These are phyloP conservation scores for Raffaelea arxii DNA, from an alignment of 2,329 filamentous ascomycete species.

Conservation along the genomic window DNA sequence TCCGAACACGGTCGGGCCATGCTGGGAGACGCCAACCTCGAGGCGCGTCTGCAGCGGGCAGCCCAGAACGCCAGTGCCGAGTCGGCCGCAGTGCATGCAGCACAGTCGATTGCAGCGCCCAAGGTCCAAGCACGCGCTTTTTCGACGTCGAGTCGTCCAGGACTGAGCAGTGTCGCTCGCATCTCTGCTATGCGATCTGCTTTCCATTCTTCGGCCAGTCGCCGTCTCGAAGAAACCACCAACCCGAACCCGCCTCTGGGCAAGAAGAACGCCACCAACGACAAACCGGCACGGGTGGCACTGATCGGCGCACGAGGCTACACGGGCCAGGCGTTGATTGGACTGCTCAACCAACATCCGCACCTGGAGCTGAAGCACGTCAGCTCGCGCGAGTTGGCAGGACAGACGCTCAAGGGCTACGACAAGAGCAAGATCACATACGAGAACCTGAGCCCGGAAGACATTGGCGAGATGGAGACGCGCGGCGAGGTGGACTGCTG, in stretches of 20 bases:
- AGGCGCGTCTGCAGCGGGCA: slow-evolving; percentile 72
- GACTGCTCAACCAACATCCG: slow-evolving; percentile 77
- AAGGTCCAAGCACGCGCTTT: slow-evolving; percentile 57
- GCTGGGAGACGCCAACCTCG: slow-evolving; percentile 82
- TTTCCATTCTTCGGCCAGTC: slow-evolving; percentile 18
- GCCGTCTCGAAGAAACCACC: slow-evolving; percentile 53
- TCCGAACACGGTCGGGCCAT: slow-evolving; percentile 72
- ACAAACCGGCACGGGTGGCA: slow-evolving; percentile 67
- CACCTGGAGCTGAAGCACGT: slow-evolving; percentile 85
- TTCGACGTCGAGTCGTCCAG: slow-evolving; percentile 45
- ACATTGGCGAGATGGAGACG: slow-evolving; percentile 75
- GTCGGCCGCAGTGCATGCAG: slow-evolving; percentile 3
- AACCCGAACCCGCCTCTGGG: slow-evolving; percentile 88
- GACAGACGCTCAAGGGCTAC: slow-evolving; percentile 81
- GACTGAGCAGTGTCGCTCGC: slow-evolving; percentile 6
- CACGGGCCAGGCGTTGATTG: slow-evolving; percentile 84
- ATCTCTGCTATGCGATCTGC: slow-evolving; percentile 6
- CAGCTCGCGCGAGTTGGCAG: slow-evolving; percentile 83
- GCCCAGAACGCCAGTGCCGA: slow-evolving; percentile 26
- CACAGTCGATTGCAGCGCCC: slow-evolving; percentile 1
- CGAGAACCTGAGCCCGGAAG: slow-evolving; percentile 79
- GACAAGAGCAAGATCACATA: slow-evolving; percentile 86
- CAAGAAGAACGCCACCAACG: slow-evolving; percentile 78
- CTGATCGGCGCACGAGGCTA: slow-evolving; percentile 90
- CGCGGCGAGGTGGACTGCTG: slow-evolving; percentile 84